A percentile compares a stretch with the other conserved stretches of the same genome.
Evolutionary conservation across 345 rosid genomes (phyloP).

Genomic region (Eutrema japonicum): DNA sequence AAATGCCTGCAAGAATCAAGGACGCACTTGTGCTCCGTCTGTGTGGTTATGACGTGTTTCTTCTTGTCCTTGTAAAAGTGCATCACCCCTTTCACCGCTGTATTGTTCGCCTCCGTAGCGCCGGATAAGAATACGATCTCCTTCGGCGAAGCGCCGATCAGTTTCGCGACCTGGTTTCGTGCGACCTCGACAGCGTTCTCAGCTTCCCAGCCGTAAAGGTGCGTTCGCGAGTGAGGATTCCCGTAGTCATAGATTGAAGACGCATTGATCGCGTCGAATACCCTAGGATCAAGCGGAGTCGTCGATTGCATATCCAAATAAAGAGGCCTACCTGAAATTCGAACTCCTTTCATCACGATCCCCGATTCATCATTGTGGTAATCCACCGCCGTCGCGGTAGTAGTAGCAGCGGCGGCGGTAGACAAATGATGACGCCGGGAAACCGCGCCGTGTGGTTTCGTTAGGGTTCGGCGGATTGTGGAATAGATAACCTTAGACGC

Average conservation of each 20-base stretch:
- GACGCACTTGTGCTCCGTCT: constrained; percentile 97
- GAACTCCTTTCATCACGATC: constrained; percentile 69
- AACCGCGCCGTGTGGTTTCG: constrained; percentile 2
- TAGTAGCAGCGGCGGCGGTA: constrained; percentile 38
- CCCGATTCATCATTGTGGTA: constrained; percentile 50
- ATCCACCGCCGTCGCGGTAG: constrained; percentile 30
- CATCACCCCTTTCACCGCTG: constrained; percentile 91
- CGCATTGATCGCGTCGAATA: constrained; percentile 85
- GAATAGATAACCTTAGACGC: constrained; percentile 62
- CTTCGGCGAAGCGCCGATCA: constrained; percentile 83
- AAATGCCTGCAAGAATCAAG: constrained; percentile 93
- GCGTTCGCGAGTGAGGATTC: constrained; percentile 96
- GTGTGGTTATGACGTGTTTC: constrained; percentile 87
- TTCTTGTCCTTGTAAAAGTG: constrained; percentile 89
- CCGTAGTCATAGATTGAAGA: constrained; percentile 71
- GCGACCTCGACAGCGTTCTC: constrained; percentile 85
- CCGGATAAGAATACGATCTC: constrained; percentile 94
- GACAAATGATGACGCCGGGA: constrained; percentile 46
- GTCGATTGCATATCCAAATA: constrained; percentile 82
- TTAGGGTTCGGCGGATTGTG: constrained; percentile 51
- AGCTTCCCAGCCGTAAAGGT: constrained; percentile 97
- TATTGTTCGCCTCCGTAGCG: constrained; percentile 92
- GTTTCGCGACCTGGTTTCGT: constrained; percentile 70
- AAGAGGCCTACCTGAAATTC: constrained; percentile 70
- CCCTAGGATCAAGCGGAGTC: constrained; percentile 92